Percentiles rank a stretch among this genome's conserved stretches.
Conservation (phyloP, 768 basidiomycete species). For the Phaffia australis region DNA sequence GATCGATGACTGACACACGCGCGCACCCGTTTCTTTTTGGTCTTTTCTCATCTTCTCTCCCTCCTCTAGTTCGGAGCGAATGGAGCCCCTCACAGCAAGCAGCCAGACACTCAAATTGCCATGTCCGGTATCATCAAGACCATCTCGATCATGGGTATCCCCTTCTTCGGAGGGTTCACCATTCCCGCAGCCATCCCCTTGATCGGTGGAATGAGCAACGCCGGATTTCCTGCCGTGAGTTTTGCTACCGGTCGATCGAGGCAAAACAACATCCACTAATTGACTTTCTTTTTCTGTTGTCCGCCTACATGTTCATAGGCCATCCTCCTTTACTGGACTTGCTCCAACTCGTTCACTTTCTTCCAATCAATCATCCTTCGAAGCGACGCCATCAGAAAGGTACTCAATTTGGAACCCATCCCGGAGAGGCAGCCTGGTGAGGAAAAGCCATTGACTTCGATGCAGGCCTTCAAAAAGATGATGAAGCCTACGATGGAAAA, state of each 20-base stretch:
- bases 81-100: constrained; percentile 30
- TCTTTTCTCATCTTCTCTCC: constrained; percentile 16
- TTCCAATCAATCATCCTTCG: constrained; percentile 48
- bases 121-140: constrained; percentile 2
- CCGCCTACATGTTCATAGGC: constrained; percentile 40
- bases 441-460: too few species aligned
- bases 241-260: background rate
- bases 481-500: too few species aligned
- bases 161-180: constrained; percentile 15
- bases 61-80: constrained; percentile 49
- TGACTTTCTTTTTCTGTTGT: background rate
- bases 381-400: constrained; percentile 40
- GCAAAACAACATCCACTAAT: background rate
- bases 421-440: too few species aligned
- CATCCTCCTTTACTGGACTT: constrained; percentile 50
- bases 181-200: constrained; percentile 42
- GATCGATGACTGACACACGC: background rate
- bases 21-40: constrained; percentile 10
- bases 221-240: constrained; percentile 50
- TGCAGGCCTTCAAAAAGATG: too few species aligned
- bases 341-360: constrained; percentile 47
- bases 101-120: background rate
- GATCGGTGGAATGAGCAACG: constrained; percentile 35
- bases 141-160: background rate
- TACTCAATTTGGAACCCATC: constrained; percentile 28